Evolutionary conservation across 73 alveolate species (phyloP), one percentile per base, ranked within the genome.

Genomic region (Paramecium sonneborni): DNA sequence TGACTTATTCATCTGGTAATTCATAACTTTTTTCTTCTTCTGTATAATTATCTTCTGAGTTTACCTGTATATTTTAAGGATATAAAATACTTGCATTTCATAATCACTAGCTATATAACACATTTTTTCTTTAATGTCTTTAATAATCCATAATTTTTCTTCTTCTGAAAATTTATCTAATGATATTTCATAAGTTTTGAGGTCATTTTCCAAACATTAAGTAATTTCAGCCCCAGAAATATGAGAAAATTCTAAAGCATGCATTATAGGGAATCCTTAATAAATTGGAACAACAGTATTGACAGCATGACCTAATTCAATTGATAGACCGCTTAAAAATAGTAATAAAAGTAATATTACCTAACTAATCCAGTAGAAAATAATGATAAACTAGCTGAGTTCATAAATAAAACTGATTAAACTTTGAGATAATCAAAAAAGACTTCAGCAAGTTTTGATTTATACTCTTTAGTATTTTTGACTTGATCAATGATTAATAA

Each of bases 231-330:
- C 23, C 1, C 94, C 94, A 11, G 94, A 69, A 5, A 88, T 32
- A 39, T 67, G 87, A 28, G 85, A 39, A 55, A 21, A 72, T 57
- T 88, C 52, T 11, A 88, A 62, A 0, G 94, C 94, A 69, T 88
- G 94, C 46, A 82, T 62, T n/a, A 88, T 88, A 18, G 94, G 91
- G 41, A 43, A 88, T n/a, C 94, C 94, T 52, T 88, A 39, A 88
- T 69, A 88, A 35, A 88, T 82, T 8, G 94, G 94, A 1, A 88
- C 87, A 46, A 76, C 69, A 1, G 94, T 88, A 43, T 76, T 88
- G 4, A 88, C 67, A 38, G 91, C 87, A 41, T 88, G 94, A 5
- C 94, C 94, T 24, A 82, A 68, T 70, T 88, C 94, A 72, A 88
- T 82, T 1, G 87, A 76, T 41, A 88, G 41, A 3, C 94, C 94